Percentiles rank a stretch among this genome's conserved stretches.
These are phyloP conservation scores for Sonneratia alba DNA, from an alignment of 345 rosid genomes.

Conservation along the genomic window DNA sequence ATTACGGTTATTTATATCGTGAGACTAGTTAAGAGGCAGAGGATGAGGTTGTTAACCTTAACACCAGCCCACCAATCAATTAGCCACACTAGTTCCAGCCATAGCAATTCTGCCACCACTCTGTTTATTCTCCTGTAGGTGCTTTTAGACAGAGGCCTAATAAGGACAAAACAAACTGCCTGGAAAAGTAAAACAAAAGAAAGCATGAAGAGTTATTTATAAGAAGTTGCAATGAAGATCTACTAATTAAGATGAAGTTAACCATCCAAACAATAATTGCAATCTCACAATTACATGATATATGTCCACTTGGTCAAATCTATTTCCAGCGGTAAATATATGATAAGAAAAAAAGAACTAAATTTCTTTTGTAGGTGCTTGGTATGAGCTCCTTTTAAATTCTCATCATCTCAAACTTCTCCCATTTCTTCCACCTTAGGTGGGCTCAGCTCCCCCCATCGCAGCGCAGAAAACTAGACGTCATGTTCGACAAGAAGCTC, in stretches of 20 bases:
- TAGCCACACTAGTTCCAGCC: slow-evolving; percentile 91
- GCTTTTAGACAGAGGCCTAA: slow-evolving; percentile 75
- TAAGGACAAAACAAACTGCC: slow-evolving; percentile 62
- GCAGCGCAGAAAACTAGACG: no score
- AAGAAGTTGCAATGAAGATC: neutral
- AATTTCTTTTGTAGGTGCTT: no score
- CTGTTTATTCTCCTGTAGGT: slow-evolving; percentile 63
- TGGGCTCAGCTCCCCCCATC: no score
- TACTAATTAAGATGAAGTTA: neutral
- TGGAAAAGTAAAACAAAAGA: slow-evolving; percentile 19
- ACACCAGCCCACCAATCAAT: slow-evolving; percentile 97
- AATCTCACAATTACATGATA: neutral
- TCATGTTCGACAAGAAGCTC: neutral
- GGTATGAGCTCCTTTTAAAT: no score
- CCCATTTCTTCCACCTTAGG: no score
- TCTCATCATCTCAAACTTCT: no score
- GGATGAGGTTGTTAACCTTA: slow-evolving; percentile 35
- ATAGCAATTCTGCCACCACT: slow-evolving; percentile 65
- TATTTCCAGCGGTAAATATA: no score
- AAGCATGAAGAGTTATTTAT: slow-evolving; percentile 10
- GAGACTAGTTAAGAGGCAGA: neutral
- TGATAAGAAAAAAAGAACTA: no score
- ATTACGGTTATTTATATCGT: neutral
- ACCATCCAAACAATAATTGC: neutral
- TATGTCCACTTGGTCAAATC: neutral